A percentile compares a stretch with the other conserved stretches of the same genome.
Evolutionary conservation across 352 stramenopile species (phyloP).

Genomic region (Pythium volutum): DNA sequence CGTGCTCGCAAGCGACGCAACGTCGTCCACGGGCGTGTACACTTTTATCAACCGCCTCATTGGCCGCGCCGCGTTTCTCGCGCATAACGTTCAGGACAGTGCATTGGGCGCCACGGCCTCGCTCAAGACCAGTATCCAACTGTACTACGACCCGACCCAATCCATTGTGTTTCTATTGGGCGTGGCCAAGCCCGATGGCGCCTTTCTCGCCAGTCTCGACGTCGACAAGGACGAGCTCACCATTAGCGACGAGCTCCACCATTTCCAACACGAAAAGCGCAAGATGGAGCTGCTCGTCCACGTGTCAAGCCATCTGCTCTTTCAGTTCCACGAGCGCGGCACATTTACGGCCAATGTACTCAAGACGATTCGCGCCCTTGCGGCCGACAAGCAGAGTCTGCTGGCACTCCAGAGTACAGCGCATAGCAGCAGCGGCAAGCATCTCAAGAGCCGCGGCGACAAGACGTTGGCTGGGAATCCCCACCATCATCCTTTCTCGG

Average conservation of each 20-base stretch:
- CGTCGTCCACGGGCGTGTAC: constrained; percentile 32
- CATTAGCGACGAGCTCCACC: constrained; percentile 18
- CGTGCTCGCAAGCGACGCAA: constrained; percentile 25
- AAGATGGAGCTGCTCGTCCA: constrained; percentile 71
- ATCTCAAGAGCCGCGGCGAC: constrained; percentile 29
- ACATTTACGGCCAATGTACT: constrained; percentile 42
- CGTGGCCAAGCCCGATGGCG: constrained; percentile 37
- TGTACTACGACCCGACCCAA: constrained; percentile 53
- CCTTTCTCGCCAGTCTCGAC: constrained; percentile 22
- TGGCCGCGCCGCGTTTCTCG: constrained; percentile 49
- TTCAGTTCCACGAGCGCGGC: constrained; percentile 42
- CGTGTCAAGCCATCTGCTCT: constrained; percentile 54
- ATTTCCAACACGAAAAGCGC: constrained; percentile 45
- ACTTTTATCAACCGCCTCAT: constrained; percentile 66
- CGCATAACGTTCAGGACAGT: constrained; percentile 17
- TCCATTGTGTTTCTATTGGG: constrained; percentile 58
- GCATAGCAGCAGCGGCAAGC: constrained; percentile 17
- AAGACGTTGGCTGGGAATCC: constrained; percentile 13
- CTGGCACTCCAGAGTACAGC: constrained; percentile 29
- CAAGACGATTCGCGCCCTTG: constrained; percentile 43
- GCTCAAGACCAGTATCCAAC: constrained; percentile 39
- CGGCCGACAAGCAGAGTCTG: constrained; percentile 57
- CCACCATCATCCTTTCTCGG: no score
- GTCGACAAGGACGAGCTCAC: constrained; percentile 12
- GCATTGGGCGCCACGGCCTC: constrained; percentile 10